A percentile compares a stretch with the other conserved stretches of the same genome.
These are phyloP conservation scores for Taxawa tesnikishii DNA, from an alignment of 2,329 filamentous ascomycete species.

Conservation along the genomic window DNA sequence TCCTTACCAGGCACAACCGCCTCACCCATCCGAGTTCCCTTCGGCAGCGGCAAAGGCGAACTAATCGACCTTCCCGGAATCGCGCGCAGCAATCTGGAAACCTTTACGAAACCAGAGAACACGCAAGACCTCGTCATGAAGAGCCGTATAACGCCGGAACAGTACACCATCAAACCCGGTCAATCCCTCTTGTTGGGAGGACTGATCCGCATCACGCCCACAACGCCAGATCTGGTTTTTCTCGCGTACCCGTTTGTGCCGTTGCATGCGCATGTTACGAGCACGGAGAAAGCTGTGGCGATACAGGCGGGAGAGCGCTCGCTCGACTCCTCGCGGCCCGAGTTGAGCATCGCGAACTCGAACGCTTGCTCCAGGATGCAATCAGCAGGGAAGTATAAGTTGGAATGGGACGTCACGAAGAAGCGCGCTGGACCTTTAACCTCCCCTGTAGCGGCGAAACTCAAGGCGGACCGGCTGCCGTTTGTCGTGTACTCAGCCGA, in stretches of 20 bases:
- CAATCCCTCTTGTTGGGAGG: constrained; percentile 72
- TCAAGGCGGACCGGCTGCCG: constrained; percentile 57
- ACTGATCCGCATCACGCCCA: constrained; percentile 75
- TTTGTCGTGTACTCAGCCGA: constrained; percentile 73
- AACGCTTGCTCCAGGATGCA: constrained; percentile 18
- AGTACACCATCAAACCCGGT: constrained; percentile 58
- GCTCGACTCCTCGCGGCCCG: constrained; percentile 45
- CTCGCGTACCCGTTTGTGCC: constrained; percentile 82
- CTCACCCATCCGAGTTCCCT: constrained; percentile 85
- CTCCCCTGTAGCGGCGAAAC: constrained; percentile 42
- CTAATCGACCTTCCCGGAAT: constrained; percentile 87
- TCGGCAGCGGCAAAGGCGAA: constrained; percentile 75
- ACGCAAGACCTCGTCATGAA: constrained; percentile 66
- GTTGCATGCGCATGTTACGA: constrained; percentile 62
- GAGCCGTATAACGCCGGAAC: constrained; percentile 58
- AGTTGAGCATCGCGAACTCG: constrained; percentile 32
- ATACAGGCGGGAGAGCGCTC: constrained; percentile 55
- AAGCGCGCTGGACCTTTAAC: constrained; percentile 63
- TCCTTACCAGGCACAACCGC: constrained; percentile 86
- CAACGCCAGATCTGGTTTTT: constrained; percentile 51
- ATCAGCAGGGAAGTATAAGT: constrained; percentile 61
- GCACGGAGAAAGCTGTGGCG: constrained; percentile 64
- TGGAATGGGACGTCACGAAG: constrained; percentile 76
- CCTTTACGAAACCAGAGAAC: constrained; percentile 55
- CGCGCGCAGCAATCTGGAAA: constrained; percentile 58